Conservation (phyloP, 805 yeast species). For the Metschnikowia lunata region DNA sequence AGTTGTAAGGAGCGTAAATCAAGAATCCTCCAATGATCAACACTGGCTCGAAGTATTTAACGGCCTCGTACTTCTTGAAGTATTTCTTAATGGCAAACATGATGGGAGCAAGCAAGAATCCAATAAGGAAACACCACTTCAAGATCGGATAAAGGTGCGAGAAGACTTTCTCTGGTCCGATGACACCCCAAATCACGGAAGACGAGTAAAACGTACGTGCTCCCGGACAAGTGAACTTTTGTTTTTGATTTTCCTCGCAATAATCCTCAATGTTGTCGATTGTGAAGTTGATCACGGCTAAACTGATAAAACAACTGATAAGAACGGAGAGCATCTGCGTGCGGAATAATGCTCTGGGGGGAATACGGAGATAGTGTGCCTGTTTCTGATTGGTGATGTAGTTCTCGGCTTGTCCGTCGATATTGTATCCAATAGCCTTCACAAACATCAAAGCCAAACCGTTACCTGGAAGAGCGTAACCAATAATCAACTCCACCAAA, state of each 20-base stretch:
- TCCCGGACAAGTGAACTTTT: slow-evolving; percentile 6
- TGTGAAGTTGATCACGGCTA: slow-evolving; percentile 6
- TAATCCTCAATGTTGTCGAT: slow-evolving; percentile 3
- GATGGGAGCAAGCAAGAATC: slow-evolving; percentile 24
- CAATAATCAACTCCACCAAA: slow-evolving; percentile 34
- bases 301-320: slow-evolving; percentile 4
- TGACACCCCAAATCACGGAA: slow-evolving; percentile 60
- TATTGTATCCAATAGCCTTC: slow-evolving; percentile 55
- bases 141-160: slow-evolving; percentile 31
- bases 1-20: slow-evolving; percentile 31
- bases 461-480: slow-evolving; percentile 37
- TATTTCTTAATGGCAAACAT: slow-evolving; percentile 21
- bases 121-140: slow-evolving; percentile 33
- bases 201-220: slow-evolving; percentile 44
- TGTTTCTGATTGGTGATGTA: slow-evolving; percentile 55
- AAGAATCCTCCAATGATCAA: slow-evolving; percentile 31
- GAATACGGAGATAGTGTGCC: slow-evolving; percentile 61
- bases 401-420: slow-evolving; percentile 53
- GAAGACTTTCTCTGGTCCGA: slow-evolving; percentile 45
- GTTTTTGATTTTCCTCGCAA: background rate
- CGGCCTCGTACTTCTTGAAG: slow-evolving; percentile 16
- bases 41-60: slow-evolving; percentile 32
- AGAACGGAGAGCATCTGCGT: slow-evolving; percentile 19
- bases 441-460: slow-evolving; percentile 40
- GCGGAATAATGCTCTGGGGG: slow-evolving; percentile 57